Base-by-base conservation (phyloP, 208 protist species). In the Leishmania martiniquensis region DNA sequence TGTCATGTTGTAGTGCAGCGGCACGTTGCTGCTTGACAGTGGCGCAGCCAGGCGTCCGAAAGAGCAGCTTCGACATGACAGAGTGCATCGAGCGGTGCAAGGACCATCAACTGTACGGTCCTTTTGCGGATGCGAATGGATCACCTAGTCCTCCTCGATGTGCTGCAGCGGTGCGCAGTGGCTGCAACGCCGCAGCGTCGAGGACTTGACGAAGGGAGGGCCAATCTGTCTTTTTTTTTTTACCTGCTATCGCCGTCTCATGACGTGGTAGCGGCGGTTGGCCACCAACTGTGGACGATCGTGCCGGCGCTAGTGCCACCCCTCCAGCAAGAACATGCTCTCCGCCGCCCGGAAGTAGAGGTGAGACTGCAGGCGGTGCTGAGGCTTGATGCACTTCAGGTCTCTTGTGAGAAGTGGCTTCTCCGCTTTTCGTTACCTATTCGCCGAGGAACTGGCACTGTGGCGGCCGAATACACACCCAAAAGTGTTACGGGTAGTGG, bases 61-160 rank as follows among this genome's bases (percentile, higher is more conserved):
- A 52, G n/a, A 65, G 10, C 63, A 54, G 75, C 52, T 79, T 25
- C 75, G 49, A 67, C 34, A 55, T 39, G 66, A 29, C 65, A 47
- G 51, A 6, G 65, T 10, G 39, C 34, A 72, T 71, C 65, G 75
- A 72, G 75, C 17, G 52, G 20, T 60, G 65, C 75, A 78, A 72
- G 52, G 42, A 39, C 2, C 51, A 78, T 5, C 54, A 72, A 1
- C 45, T 72, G 29, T 5, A 70, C 5, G 51, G 63, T 29, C 65
- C 72, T 10, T 65, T 29, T 20, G n/a, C 66, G 72, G 42, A 49
- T 78, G 47, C 75, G 72, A 6, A 34, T 72, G 29, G 75, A 72
- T 42, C 65, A 71, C 65, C 52, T 72, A 42, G 37, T 65, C 5
- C 75, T 72, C 37, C 62, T 71, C 29, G 49, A 51, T 10, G 49